Conservation (phyloP, 129 eudicot species). For the Kitagawia praeruptora region DNA sequence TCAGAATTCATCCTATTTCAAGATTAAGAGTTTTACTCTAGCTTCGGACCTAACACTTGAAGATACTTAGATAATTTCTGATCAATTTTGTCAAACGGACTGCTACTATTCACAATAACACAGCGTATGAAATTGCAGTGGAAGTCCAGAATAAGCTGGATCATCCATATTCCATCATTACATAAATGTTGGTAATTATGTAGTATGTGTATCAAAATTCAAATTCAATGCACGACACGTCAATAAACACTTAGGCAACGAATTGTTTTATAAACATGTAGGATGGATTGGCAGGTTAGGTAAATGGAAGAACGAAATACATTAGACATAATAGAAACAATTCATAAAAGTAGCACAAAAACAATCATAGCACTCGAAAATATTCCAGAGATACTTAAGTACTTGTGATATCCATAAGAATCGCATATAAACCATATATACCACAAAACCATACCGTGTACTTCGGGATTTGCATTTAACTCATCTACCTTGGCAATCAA, state of each 20-base stretch:
- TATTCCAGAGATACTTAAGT: background rate
- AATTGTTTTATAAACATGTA: background rate
- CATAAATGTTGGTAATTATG: too few species aligned
- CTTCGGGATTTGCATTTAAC: slow-evolving; percentile 66
- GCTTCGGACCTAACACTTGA: background rate
- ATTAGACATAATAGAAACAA: background rate
- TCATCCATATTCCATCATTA: background rate
- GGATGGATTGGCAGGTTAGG: background rate
- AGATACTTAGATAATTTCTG: background rate
- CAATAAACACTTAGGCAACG: background rate
- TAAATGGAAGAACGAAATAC: background rate
- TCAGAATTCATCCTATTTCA: background rate
- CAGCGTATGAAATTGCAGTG: background rate
- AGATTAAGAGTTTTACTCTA: background rate
- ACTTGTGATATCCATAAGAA: background rate
- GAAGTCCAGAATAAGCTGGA: background rate
- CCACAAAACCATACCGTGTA: slow-evolving; percentile 48
- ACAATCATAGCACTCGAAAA: background rate
- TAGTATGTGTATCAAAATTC: background rate
- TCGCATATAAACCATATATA: background rate
- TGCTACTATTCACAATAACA: background rate
- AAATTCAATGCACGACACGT: background rate
- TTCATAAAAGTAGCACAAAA: background rate
- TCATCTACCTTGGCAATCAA: slow-evolving; percentile 83
- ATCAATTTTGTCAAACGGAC: background rate